Base-by-base conservation (phyloP, 2,329 filamentous ascomycete genomes). In the Phoma sp. region DNA sequence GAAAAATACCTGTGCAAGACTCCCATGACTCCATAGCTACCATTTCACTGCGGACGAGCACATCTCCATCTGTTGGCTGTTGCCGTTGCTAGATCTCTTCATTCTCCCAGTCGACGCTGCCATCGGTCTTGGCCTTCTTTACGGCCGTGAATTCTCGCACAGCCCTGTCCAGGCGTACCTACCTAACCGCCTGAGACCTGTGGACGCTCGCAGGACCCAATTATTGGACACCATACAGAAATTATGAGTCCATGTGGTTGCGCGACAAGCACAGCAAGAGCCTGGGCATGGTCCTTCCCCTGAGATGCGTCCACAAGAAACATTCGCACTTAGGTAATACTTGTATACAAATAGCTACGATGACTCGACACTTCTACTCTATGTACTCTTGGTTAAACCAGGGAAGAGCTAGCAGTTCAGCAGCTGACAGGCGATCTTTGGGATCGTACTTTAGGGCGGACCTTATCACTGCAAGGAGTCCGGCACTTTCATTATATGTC, bases 381-480 rank as follows among this genome's bases (percentile, higher is more conserved):
- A 42, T 49, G 34, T 49, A 49, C 46, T 49, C 46, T 17, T 17
- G 37, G 36, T 49, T 49, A 49, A 49, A 49, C 46, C 37, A 49
- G 46, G 37, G 37, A 49, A 49, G 46, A 49, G 46, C 37, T 36
- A 49, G 46, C 46, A 49, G 46, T 49, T 49, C 26, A 49, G 46
- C 46, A 49, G 46, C 46, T 49, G 37, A 49, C 37, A 49, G 46
- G 46, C 46, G 37, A 49, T 49, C 46, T 42, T 49, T 49, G 29
- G 46, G 46, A 49, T 49, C 37, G 32, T 49, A 49, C 46, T 49
- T 49, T 42, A 49, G 46, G 37, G 46, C 37, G 37, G 46, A 49
- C 46, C 46, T 49, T 49, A 49, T 49, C 29, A 49, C 46, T 49
- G 46, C 46, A 49, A 49, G 46, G 46, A 49, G 46, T 49, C 28